phyloP scores from a whole-genome alignment of 164 flowering plant species.

The grape (Vitis vinifera) region DNA sequence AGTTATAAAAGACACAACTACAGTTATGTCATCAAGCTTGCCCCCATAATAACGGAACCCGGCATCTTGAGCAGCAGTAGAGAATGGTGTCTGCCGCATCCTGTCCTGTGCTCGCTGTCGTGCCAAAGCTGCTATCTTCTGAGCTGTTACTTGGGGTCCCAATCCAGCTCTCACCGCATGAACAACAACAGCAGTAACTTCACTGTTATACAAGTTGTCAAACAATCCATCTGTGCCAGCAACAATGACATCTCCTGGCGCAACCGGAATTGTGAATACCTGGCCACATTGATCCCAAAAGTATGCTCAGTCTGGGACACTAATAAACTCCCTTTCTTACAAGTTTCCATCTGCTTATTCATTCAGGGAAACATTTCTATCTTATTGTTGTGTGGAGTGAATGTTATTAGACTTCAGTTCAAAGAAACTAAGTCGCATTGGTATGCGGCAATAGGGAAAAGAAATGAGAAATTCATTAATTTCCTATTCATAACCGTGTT shows the following conservation, averaged over 20 bases:
- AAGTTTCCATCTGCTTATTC: no score
- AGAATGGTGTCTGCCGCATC: conserved; percentile 53
- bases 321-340: no score
- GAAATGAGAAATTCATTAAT: no score
- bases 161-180: conserved; percentile 44
- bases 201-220: conserved; percentile 60
- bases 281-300: conserved; percentile 16
- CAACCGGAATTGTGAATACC: conserved; percentile 56
- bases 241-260: conserved; percentile 58
- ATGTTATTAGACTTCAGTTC: no score
- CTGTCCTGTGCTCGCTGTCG: conserved; percentile 49
- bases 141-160: conserved; percentile 49
- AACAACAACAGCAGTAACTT: conserved; percentile 47
- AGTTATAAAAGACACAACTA: conserved; percentile 59
- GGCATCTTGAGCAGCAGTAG: conserved; percentile 65
- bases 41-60: conserved; percentile 60
- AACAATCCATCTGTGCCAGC: conserved; percentile 77
- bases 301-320: neutral
- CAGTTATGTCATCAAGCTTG: conserved; percentile 69
- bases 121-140: conserved; percentile 58
- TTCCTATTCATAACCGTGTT: no score
- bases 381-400: no score
- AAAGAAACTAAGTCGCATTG: no score
- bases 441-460: no score
- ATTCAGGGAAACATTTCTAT: no score